phyloP scores from a whole-genome alignment of 208 protist species.

The Blechomonas ayalai region DNA sequence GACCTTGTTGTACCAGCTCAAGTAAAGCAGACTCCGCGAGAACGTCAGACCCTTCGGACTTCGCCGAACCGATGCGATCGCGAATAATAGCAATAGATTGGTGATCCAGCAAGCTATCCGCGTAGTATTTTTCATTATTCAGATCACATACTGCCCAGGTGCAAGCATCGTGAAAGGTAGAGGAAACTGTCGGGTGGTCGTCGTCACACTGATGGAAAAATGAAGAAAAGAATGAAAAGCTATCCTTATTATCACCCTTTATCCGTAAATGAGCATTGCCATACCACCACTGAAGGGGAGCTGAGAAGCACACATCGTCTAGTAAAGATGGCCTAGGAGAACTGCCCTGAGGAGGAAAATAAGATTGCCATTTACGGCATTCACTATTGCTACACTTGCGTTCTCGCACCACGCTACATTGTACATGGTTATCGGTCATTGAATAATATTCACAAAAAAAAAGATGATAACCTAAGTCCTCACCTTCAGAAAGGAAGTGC shows the following conservation, averaged over 20 bases:
- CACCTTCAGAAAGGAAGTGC: no score
- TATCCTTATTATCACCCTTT: conserved; percentile 7
- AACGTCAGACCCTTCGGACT: conserved; percentile 3
- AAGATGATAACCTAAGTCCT: no score
- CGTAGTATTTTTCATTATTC: conserved; percentile 26
- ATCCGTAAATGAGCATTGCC: conserved; percentile 26
- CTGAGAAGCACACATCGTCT: conserved; percentile 12
- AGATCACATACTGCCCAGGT: conserved; percentile 51
- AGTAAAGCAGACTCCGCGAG: conserved; percentile 20
- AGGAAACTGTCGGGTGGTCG: conserved; percentile 1
- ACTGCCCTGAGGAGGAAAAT: conserved; percentile 14
- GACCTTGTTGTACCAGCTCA: conserved; percentile 20
- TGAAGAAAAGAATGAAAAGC: conserved; percentile 40
- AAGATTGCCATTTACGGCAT: conserved; percentile 1
- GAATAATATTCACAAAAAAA: conserved; percentile 12
- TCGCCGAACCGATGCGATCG: conserved; percentile 11
- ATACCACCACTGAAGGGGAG: conserved; percentile 53
- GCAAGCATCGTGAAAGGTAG: conserved; percentile 28
- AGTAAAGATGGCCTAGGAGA: conserved; percentile 10
- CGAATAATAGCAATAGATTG: conserved; percentile 14
- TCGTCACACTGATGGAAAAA: conserved; percentile 37
- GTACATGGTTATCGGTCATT: no score
- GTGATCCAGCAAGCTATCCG: conserved; percentile 38
- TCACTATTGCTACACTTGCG: background rate
- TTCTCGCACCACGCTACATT: background rate